Conservation (phyloP, 108 stramenopile species). For the Schizochytrium sp. region DNA sequence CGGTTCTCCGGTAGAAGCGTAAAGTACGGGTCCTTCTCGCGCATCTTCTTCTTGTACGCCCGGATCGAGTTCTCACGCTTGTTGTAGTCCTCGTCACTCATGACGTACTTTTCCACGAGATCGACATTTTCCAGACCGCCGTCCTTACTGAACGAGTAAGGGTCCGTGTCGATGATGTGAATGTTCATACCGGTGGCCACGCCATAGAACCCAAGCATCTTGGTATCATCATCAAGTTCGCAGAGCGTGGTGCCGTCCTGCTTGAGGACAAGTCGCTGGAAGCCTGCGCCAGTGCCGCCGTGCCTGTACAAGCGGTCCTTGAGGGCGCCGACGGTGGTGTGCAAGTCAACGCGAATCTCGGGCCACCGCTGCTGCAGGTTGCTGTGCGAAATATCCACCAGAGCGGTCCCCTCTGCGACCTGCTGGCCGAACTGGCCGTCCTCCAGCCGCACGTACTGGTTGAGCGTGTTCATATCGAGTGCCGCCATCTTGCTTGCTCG, state of each 20-base stretch:
- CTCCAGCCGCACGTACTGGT: slow-evolving; percentile 11
- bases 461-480: slow-evolving; percentile 6
- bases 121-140: slow-evolving; percentile 81
- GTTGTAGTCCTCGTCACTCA: slow-evolving; percentile 91
- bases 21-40: slow-evolving; percentile 70
- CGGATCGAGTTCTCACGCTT: slow-evolving; percentile 76
- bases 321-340: slow-evolving; percentile 64
- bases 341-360: slow-evolving; percentile 84
- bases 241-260: slow-evolving; percentile 45
- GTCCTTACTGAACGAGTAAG: slow-evolving; percentile 59
- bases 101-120: slow-evolving; percentile 76
- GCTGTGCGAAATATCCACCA: slow-evolving; percentile 78
- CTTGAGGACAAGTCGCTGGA: slow-evolving; percentile 70
- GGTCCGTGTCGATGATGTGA: slow-evolving; percentile 81
- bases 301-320: slow-evolving; percentile 73
- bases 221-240: slow-evolving; percentile 55
- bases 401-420: slow-evolving; percentile 46
- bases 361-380: slow-evolving; percentile 80
- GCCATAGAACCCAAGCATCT: slow-evolving; percentile 81
- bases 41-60: slow-evolving; percentile 75
- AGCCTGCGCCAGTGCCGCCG: slow-evolving; percentile 76
- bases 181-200: slow-evolving; percentile 67
- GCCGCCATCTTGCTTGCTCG: background rate
- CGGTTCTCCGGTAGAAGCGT: slow-evolving; percentile 52
- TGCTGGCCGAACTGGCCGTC: slow-evolving; percentile 28